A percentile compares a stretch with the other conserved stretches of the same genome.
Evolutionary conservation across 495 filamentous ascomycete species (phyloP).

Genomic region (Penicillium maclennaniae): DNA sequence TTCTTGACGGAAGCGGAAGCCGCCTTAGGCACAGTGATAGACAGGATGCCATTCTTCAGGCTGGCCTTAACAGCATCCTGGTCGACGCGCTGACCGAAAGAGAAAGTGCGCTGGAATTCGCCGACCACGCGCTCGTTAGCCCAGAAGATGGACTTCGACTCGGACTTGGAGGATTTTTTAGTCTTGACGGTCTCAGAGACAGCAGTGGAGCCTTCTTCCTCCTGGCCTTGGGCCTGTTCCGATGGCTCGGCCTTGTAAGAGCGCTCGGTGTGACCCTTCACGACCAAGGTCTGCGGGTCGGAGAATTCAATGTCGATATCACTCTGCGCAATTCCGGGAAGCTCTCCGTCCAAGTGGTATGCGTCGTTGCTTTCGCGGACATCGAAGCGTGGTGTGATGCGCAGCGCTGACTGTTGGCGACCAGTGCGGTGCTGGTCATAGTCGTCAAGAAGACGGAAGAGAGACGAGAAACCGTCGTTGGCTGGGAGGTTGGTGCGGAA

Average conservation of each 20-base stretch:
- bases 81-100: conserved; percentile 71
- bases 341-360: conserved; percentile 87
- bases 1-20: conserved; percentile 47
- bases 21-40: conserved; percentile 76
- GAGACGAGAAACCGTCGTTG: conserved; percentile 35
- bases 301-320: conserved; percentile 82
- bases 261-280: conserved; percentile 61
- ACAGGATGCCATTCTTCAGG: conserved; percentile 76
- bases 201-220: not conserved
- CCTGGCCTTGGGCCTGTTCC: conserved; percentile 52
- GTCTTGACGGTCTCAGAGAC: conserved; percentile 11
- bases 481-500: conserved; percentile 31
- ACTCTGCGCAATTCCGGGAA: conserved; percentile 77
- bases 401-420: conserved; percentile 17
- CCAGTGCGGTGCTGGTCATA: conserved; percentile 40
- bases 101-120: conserved; percentile 78
- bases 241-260: conserved; percentile 45
- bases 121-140: conserved; percentile 78
- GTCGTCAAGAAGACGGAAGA: conserved; percentile 48
- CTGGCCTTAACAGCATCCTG: conserved; percentile 73
- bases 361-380: conserved; percentile 63
- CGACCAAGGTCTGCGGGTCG: conserved; percentile 71
- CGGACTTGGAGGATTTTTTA: conserved; percentile 20
- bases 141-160: conserved; percentile 63
- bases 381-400: conserved; percentile 77